A percentile compares a stretch with the other conserved stretches of the same genome.
These are phyloP conservation scores for Trichosporon sp. DNA, from an alignment of 1,284 basidiomycete genomes.

Conservation along the genomic window DNA sequence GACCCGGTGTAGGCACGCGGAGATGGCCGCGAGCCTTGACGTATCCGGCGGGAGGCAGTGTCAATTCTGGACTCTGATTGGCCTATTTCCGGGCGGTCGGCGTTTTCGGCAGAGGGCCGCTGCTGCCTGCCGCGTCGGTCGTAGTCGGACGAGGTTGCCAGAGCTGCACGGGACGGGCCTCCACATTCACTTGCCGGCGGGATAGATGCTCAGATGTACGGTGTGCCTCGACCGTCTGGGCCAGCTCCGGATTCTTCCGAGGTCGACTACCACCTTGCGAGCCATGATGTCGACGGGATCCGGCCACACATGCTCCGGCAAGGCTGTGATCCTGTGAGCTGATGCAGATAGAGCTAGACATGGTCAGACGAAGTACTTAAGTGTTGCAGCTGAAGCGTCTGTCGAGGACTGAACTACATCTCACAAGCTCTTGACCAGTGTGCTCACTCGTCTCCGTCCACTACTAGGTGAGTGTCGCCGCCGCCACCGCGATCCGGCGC, in stretches of 20 bases:
- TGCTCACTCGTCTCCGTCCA: not conserved
- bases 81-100: not conserved
- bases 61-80: not conserved
- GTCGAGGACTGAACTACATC: not conserved
- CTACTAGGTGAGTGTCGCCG: not conserved
- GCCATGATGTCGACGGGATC: not conserved
- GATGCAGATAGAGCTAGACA: no score
- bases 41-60: not conserved
- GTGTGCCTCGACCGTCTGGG: not conserved
- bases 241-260: not conserved
- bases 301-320: not conserved
- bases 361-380: no score
- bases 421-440: not conserved
- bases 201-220: not conserved
- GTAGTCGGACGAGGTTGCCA: not conserved
- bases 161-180: not conserved
- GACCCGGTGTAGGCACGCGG: not conserved
- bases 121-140: not conserved
- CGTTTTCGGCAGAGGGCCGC: not conserved
- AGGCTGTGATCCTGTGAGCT: not conserved
- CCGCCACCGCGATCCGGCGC: not conserved
- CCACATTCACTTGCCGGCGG: conserved; percentile 2
- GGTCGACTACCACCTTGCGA: not conserved
- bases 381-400: not conserved
- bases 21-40: not conserved